phyloP scores from a whole-genome alignment of 2,329 filamentous ascomycete species.

The Microsporum ferrugineum region DNA sequence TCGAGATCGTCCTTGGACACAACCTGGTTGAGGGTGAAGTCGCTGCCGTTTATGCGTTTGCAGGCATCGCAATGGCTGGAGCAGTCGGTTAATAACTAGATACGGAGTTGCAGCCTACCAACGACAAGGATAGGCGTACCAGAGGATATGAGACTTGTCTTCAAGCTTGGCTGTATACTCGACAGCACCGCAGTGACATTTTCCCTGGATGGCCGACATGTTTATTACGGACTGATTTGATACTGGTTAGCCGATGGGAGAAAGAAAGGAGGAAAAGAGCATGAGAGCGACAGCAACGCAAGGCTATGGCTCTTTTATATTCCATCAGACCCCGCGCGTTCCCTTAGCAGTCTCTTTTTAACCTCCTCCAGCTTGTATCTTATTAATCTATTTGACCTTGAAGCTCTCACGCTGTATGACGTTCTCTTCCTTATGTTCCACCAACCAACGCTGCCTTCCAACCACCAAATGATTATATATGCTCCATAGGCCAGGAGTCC shows the following conservation, averaged over 20 bases:
- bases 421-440: not conserved
- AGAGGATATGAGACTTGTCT: conserved; percentile 34
- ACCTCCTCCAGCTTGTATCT: not conserved
- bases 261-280: not conserved
- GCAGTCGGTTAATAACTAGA: not conserved
- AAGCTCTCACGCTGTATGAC: not conserved
- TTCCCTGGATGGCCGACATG: conserved; percentile 39
- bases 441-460: not conserved
- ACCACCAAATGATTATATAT: not conserved
- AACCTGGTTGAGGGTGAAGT: conserved; percentile 46
- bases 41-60: conserved; percentile 41
- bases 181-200: conserved; percentile 46
- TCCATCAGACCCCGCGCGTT: not conserved
- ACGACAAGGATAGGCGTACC: conserved; percentile 12
- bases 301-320: not conserved
- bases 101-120: too few relatives aligned
- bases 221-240: not conserved
- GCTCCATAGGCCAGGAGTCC: not conserved
- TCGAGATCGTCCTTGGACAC: conserved; percentile 40
- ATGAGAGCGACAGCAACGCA: not conserved
- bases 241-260: not conserved
- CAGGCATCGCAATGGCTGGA: conserved; percentile 48
- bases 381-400: not conserved
- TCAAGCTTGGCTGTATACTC: conserved; percentile 43
- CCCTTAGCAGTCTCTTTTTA: not conserved